A percentile compares a stretch with the other conserved stretches of the same genome.
Evolutionary conservation across 192 early-diverging fungal species (phyloP).

Genomic region (Radiomyces spectabilis): DNA sequence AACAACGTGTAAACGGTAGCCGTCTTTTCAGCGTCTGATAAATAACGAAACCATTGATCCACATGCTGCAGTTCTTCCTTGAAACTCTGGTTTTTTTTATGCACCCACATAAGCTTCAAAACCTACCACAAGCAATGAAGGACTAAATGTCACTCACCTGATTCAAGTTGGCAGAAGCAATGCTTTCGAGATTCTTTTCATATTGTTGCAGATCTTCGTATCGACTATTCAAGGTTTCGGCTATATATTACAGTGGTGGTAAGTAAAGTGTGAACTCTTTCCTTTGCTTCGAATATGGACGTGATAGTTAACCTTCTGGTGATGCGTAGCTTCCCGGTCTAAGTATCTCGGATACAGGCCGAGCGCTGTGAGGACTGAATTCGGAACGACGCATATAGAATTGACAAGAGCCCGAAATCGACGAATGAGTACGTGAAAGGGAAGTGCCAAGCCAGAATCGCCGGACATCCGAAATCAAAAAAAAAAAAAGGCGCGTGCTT

Average conservation of each 20-base stretch:
- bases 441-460: too few species aligned
- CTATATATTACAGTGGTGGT: not conserved
- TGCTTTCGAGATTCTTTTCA: conserved; percentile 84
- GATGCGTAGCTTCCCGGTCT: conserved; percentile 17
- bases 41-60: conserved; percentile 91
- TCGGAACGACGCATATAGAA: conserved; percentile 1
- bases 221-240: conserved; percentile 75
- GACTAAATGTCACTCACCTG: conserved; percentile 13
- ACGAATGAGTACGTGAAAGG: not conserved
- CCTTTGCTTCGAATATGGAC: not conserved
- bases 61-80: conserved; percentile 87
- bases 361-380: conserved; percentile 4
- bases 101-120: too few species aligned
- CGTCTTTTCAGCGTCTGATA: conserved; percentile 85
- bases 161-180: conserved; percentile 74
- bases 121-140: not conserved
- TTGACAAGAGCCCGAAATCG: not conserved
- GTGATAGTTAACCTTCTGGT: conserved; percentile 11
- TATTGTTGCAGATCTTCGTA: conserved; percentile 88
- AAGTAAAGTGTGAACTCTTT: not conserved
- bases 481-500: too few species aligned
- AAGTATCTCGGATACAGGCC: conserved; percentile 26
- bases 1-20: conserved; percentile 87
- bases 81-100: conserved; percentile 51
- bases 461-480: too few species aligned